Conservation (phyloP, 371 early-diverging fungal species). For the Massospora cicadina region DNA sequence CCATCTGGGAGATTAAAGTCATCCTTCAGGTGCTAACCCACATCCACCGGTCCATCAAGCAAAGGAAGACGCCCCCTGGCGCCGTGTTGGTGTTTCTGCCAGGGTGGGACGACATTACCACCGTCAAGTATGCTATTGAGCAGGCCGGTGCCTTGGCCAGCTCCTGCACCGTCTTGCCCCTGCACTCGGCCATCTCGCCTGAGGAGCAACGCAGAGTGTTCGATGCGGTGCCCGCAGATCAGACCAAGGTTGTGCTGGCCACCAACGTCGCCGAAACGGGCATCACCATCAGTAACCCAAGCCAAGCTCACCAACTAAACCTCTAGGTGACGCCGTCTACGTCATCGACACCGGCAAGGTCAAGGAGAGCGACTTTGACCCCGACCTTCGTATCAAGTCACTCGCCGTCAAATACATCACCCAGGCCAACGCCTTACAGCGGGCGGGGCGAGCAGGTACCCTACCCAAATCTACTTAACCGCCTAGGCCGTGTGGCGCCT, state of each 20-base stretch:
- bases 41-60: conserved; percentile 22
- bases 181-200: conserved; percentile 65
- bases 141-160: conserved; percentile 14
- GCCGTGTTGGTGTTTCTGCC: conserved; percentile 63
- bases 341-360: conserved; percentile 62
- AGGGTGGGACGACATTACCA: conserved; percentile 41
- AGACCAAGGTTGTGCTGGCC: conserved; percentile 59
- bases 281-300: conserved; percentile 59
- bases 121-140: conserved; percentile 15
- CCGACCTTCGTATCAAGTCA: conserved; percentile 29
- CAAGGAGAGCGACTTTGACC: conserved; percentile 30
- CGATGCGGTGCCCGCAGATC: conserved; percentile 25
- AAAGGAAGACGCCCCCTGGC: conserved; percentile 14
- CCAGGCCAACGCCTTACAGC: conserved; percentile 51
- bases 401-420: conserved; percentile 38
- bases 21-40: conserved; percentile 45
- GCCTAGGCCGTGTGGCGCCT: conserved; percentile 35
- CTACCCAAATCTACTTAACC: conserved; percentile 21
- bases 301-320: neutral
- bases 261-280: conserved; percentile 86
- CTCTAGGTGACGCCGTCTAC: conserved; percentile 40
- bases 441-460: conserved; percentile 60
- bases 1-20: conserved; percentile 39
- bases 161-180: conserved; percentile 54
- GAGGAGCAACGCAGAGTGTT: conserved; percentile 47